Evolutionary conservation across 2,329 filamentous ascomycete species (phyloP), one percentile per base, ranked within the genome.

Genomic region (Pseudogymnoascus destructans): DNA sequence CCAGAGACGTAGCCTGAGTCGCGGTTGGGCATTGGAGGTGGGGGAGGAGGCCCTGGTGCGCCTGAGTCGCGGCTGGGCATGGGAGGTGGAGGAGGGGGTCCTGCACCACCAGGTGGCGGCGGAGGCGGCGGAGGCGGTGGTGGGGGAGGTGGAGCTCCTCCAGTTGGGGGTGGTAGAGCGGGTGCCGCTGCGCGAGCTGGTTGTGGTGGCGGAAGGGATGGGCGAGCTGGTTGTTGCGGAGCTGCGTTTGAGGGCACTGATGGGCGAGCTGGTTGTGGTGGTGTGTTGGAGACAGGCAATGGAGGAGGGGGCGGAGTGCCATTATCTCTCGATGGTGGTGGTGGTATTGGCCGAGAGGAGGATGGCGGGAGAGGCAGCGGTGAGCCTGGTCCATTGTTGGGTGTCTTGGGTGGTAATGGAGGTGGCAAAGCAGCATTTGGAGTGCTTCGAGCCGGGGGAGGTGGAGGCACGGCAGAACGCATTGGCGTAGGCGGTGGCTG

Each of bases 401-500:
- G 71, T 3, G 71, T 66, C 63, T 75, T 75, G 1, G 73, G 73
- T 9, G 75, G 74, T 52, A 76, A 69, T 59, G 73, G 72, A 33
- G 71, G 68, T 35, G 67, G 70, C 57, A 61, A 58, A 63, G 72
- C 71, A 15, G 25, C 19, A 57, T 69, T 70, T 62, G 71, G 70
- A 61, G 68, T 69, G 57, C 74, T 73, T 57, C 79, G 73, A 59
- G 74, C 75, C 54, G 78, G 78, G 23, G 81, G 86, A 8, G 87
- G 86, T 30, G 87, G 87, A 61, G 89, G 88, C 15, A 85, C 81
- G 35, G 84, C 76, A 27, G 81, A 82, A 63, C 87, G 82, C 68
- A 78, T 83, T 35, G 87, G 87, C 21, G 88, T 85, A 55, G 86
- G 84, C n/a, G 88, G 87, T 36, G 87, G 85, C n/a, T 76, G 76